Percentiles rank a stretch among this genome's conserved stretches.
These are phyloP conservation scores for Neoboletus magnificus DNA, from an alignment of 768 basidiomycete species.

Conservation along the genomic window DNA sequence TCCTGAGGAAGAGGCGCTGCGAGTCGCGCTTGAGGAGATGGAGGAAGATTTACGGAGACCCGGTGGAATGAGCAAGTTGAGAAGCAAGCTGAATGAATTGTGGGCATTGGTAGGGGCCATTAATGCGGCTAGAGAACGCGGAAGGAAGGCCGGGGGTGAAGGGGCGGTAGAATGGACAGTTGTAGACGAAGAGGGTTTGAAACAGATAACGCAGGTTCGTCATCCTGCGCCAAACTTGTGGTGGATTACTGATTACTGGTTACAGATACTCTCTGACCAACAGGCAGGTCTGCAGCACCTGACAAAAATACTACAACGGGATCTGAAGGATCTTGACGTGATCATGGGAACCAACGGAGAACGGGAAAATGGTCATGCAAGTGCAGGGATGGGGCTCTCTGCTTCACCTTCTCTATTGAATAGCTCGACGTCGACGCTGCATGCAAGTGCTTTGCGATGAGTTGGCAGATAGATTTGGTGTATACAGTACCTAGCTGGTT, in stretches of 20 bases:
- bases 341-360: conserved; percentile 51
- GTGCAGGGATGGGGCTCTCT: conserved; percentile 16
- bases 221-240: not conserved
- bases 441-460: conserved; percentile 26
- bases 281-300: conserved; percentile 79
- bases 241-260: not conserved
- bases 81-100: conserved; percentile 74
- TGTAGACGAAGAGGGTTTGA: conserved; percentile 82
- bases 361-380: conserved; percentile 29
- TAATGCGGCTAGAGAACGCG: conserved; percentile 52
- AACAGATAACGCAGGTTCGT: conserved; percentile 69
- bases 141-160: conserved; percentile 39
- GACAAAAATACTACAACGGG: conserved; percentile 66
- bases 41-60: conserved; percentile 63
- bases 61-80: conserved; percentile 54
- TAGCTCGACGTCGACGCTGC: conserved; percentile 27
- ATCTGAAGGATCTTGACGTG: conserved; percentile 61
- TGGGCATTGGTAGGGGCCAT: conserved; percentile 83
- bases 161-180: conserved; percentile 68
- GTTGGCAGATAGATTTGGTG: conserved; percentile 5
- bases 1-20: conserved; percentile 76
- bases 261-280: conserved; percentile 70
- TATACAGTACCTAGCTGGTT: not conserved
- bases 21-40: conserved; percentile 67
- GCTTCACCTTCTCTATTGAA: conserved; percentile 18